These are phyloP conservation scores for Euptelea pleiosperma DNA, from an alignment of 164 flowering plant genomes.

Conservation along the genomic window DNA sequence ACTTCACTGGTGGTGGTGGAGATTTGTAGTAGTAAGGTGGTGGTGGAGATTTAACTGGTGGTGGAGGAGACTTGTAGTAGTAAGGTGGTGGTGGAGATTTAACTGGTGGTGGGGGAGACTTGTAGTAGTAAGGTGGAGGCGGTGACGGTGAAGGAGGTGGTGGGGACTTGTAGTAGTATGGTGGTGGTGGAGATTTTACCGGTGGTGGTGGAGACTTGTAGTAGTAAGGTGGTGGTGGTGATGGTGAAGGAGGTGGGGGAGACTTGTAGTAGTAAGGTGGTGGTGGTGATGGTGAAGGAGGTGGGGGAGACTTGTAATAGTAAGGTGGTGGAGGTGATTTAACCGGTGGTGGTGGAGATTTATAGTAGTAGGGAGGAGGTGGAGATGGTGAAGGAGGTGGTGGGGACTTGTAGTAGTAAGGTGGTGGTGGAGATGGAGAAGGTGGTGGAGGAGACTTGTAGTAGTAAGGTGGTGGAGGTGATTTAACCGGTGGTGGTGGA, in stretches of 20 bases:
- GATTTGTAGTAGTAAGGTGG: slow-evolving; percentile 41
- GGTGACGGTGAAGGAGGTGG: slow-evolving; percentile 37
- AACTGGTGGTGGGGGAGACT: slow-evolving; percentile 33
- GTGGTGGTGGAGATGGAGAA: too few relatives aligned
- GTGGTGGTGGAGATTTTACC: slow-evolving; percentile 27
- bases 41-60: slow-evolving; percentile 25
- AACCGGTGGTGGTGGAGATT: too few relatives aligned
- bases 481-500: slow-evolving; percentile 40
- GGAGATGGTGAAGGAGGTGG: slow-evolving; percentile 39
- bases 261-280: slow-evolving; percentile 20
- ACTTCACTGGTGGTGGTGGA: slow-evolving; percentile 28
- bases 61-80: slow-evolving; percentile 35
- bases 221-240: slow-evolving; percentile 34
- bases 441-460: too few relatives aligned
- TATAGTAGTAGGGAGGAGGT: too few relatives aligned
- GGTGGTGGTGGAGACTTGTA: slow-evolving; percentile 57
- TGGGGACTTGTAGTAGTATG: slow-evolving; percentile 37
- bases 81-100: slow-evolving; percentile 32
- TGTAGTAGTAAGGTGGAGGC: slow-evolving; percentile 38
- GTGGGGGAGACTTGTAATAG: slow-evolving; percentile 31
- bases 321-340: too few relatives aligned
- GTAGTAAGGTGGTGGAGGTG: too few relatives aligned
- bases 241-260: slow-evolving; percentile 32
- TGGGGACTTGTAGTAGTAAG: slow-evolving; percentile 21
- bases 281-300: slow-evolving; percentile 29